Evolutionary conservation across 2,329 filamentous ascomycete species (phyloP).

Genomic region (Simplicillium aogashimaense): DNA sequence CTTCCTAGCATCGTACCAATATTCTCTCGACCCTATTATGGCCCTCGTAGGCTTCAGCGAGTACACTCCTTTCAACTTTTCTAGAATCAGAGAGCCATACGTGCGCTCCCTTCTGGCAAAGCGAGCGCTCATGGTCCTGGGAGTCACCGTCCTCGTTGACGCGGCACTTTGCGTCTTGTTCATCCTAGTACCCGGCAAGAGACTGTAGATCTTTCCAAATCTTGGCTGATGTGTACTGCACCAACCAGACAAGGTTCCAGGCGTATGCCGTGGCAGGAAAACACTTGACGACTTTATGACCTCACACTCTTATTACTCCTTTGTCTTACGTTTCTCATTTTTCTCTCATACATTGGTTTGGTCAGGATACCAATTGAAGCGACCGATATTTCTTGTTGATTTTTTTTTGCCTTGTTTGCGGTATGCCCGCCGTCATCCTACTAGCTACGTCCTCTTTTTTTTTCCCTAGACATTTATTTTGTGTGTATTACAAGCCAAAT

Average conservation of each 20-base stretch:
- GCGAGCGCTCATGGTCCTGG: slow-evolving; percentile 71
- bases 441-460: too few species aligned
- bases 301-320: slow-evolving; percentile 1
- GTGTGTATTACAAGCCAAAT: too few species aligned
- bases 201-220: slow-evolving; percentile 39
- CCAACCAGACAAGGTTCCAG: background rate
- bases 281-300: background rate
- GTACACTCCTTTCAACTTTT: slow-evolving; percentile 92
- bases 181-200: slow-evolving; percentile 86
- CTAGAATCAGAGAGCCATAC: slow-evolving; percentile 80
- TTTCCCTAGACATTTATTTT: too few species aligned
- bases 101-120: slow-evolving; percentile 78
- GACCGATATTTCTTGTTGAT: too few species aligned
- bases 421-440: too few species aligned
- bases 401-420: too few species aligned
- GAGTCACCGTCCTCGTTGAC: slow-evolving; percentile 66
- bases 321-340: background rate
- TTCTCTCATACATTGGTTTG: background rate
- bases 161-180: slow-evolving; percentile 81
- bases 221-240: background rate
- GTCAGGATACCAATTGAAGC: background rate
- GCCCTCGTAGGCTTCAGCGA: slow-evolving; percentile 87
- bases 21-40: slow-evolving; percentile 85
- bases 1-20: slow-evolving; percentile 83
- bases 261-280: slow-evolving; percentile 1